A percentile compares a stretch with the other conserved stretches of the same genome.
Conservation (phyloP, 2,329 filamentous ascomycete species). For the Helotiales sp. region DNA sequence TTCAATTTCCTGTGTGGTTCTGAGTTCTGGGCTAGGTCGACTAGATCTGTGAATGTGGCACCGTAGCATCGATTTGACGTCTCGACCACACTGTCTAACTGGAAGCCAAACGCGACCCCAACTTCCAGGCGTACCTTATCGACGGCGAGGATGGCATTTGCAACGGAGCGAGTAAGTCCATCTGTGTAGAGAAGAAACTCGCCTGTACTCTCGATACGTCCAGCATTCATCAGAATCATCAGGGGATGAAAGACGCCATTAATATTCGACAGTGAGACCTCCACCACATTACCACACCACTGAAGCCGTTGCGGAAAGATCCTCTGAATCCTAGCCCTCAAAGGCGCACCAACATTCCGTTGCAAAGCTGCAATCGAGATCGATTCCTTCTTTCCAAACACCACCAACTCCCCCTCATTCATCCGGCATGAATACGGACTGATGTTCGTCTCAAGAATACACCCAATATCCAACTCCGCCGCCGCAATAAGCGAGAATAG, state of each 20-base stretch:
- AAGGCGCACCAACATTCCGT: not conserved
- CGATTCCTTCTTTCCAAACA: conserved; percentile 17
- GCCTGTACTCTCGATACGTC: conserved; percentile 24
- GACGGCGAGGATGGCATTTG: conserved; percentile 22
- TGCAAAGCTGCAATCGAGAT: conserved; percentile 18
- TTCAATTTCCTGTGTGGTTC: conserved; percentile 7
- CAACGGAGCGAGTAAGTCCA: conserved; percentile 24
- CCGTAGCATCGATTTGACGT: conserved; percentile 23
- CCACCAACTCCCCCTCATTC: conserved; percentile 13
- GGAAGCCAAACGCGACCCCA: conserved; percentile 17
- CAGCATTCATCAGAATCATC: conserved; percentile 31
- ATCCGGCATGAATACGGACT: conserved; percentile 20
- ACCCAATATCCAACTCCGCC: not conserved
- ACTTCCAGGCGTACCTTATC: conserved; percentile 21
- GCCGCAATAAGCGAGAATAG: conserved; percentile 18
- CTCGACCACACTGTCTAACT: conserved; percentile 18
- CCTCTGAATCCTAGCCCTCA: not conserved
- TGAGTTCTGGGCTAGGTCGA: conserved; percentile 9
- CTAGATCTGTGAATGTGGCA: conserved; percentile 12
- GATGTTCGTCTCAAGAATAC: conserved; percentile 20
- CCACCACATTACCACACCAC: conserved; percentile 25
- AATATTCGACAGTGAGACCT: conserved; percentile 27
- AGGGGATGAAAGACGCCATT: conserved; percentile 32
- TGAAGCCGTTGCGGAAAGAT: conserved; percentile 21
- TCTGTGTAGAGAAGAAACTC: conserved; percentile 20